Evolutionary conservation across 192 early-diverging fungal species (phyloP).

Genomic region (Dimargaris cristalligena): DNA sequence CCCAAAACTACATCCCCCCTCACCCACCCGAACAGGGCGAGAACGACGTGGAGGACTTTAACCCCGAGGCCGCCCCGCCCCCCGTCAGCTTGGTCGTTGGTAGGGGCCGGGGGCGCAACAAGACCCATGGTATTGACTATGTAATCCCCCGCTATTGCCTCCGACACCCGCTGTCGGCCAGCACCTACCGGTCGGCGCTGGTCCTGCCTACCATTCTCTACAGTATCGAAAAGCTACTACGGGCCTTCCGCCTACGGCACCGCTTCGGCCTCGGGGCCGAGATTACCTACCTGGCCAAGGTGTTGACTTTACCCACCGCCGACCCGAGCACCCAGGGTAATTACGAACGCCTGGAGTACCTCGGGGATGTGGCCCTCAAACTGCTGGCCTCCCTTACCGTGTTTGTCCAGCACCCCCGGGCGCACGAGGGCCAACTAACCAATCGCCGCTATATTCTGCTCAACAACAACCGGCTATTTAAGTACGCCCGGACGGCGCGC

Average conservation of each 20-base stretch:
- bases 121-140: no score
- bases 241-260: constrained; percentile 25
- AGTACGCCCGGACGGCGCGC: constrained; percentile 28
- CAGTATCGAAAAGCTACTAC: constrained; percentile 38
- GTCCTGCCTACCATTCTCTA: constrained; percentile 45
- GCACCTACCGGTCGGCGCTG: constrained; percentile 4
- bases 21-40: no score
- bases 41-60: no score
- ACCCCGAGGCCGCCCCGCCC: no score
- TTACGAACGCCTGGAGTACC: constrained; percentile 78
- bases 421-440: constrained; percentile 70
- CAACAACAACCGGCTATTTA: constrained; percentile 54
- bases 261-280: constrained; percentile 22
- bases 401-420: constrained; percentile 54
- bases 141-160: not conserved
- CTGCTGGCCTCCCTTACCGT: constrained; percentile 50
- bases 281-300: constrained; percentile 34
- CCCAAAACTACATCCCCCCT: no score
- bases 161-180: not conserved
- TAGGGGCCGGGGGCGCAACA: no score
- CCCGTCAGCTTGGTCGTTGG: no score
- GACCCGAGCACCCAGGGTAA: constrained; percentile 44
- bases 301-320: constrained; percentile 44
- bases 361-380: constrained; percentile 85
- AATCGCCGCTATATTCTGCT: constrained; percentile 48